phyloP scores from a whole-genome alignment of 1,284 basidiomycete species.

The Irpex sp. region DNA sequence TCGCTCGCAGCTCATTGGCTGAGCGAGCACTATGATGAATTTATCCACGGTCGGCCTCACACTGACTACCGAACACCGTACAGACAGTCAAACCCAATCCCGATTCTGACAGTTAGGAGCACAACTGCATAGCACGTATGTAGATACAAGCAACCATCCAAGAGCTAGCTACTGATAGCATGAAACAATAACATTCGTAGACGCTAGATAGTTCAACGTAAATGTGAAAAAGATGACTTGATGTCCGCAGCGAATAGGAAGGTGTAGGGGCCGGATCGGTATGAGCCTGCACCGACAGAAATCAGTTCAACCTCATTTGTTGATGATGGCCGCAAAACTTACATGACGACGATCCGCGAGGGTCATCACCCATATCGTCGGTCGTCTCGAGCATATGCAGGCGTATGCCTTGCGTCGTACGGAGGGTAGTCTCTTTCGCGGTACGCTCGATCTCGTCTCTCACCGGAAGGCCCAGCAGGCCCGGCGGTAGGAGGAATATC shows the following conservation, averaged over 20 bases:
- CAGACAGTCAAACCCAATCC: too few relatives aligned
- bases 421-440: conserved; percentile 20
- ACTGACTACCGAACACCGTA: too few relatives aligned
- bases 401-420: conserved; percentile 17
- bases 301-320: not conserved
- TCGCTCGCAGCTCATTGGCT: too few relatives aligned
- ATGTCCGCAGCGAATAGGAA: not conserved
- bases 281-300: not conserved
- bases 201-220: not conserved
- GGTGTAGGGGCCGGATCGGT: not conserved
- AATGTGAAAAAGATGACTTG: not conserved
- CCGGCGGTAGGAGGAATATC: conserved; percentile 15
- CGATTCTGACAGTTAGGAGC: too few relatives aligned
- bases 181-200: not conserved
- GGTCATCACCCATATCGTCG: not conserved
- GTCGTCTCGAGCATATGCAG: not conserved
- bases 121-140: not conserved
- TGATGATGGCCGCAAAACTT: not conserved
- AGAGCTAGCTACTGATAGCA: not conserved
- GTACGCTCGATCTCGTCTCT: conserved; percentile 22
- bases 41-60: too few relatives aligned
- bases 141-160: not conserved
- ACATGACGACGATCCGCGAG: not conserved
- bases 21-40: too few relatives aligned
- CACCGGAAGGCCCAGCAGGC: conserved; percentile 9